Evolutionary conservation across 2,329 filamentous ascomycete species (phyloP).

Genomic region (Ophiostoma sp.): DNA sequence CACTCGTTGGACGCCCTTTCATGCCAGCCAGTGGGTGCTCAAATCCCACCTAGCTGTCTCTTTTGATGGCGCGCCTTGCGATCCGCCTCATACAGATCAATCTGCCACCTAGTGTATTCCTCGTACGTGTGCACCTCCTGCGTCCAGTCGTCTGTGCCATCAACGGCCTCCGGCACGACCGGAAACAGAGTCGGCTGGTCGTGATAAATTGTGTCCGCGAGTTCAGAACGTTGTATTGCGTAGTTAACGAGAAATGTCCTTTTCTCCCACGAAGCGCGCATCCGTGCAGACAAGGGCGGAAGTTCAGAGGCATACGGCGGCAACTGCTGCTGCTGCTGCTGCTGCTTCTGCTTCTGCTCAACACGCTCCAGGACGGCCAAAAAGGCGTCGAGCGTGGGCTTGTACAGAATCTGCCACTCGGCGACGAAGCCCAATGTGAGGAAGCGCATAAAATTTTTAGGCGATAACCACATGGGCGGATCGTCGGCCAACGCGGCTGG

Average conservation of each 20-base stretch:
- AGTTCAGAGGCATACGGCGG: too few relatives aligned
- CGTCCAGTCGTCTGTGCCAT: neutral
- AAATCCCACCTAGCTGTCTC: too few relatives aligned
- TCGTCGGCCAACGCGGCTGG: constrained; percentile 41
- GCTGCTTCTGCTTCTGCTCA: neutral
- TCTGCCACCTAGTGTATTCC: neutral
- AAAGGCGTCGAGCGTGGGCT: neutral
- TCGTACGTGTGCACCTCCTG: neutral
- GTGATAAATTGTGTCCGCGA: neutral
- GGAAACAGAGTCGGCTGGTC: neutral
- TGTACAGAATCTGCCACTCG: neutral
- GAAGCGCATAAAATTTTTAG: neutral
- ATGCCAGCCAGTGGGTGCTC: too few relatives aligned
- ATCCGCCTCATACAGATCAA: neutral
- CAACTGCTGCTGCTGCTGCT: neutral
- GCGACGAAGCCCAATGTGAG: neutral
- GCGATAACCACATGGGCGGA: constrained; percentile 39
- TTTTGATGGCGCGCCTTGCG: too few relatives aligned
- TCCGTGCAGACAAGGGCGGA: neutral
- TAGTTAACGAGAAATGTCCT: neutral
- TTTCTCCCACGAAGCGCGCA: neutral
- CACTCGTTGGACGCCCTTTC: too few relatives aligned
- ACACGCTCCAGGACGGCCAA: neutral
- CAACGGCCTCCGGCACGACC: neutral
- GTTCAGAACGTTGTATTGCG: neutral